phyloP scores from a whole-genome alignment of 257 asterid species.

The Anisodus acutangulus region DNA sequence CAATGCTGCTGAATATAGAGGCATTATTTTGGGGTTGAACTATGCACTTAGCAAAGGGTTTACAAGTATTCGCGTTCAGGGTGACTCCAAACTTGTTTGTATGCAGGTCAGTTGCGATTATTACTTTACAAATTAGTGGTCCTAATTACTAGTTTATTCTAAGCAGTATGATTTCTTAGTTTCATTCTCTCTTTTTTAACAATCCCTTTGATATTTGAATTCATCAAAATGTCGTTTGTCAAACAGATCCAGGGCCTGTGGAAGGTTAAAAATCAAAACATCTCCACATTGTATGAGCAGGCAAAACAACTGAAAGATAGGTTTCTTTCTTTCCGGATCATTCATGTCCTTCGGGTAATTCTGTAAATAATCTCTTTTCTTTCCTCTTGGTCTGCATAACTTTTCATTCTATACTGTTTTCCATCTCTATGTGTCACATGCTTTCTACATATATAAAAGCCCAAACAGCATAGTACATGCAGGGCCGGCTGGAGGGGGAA shows the following conservation, averaged over 20 bases:
- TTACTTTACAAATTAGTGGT: neutral
- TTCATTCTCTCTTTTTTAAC: neutral
- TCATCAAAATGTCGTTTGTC: neutral
- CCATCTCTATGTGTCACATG: neutral
- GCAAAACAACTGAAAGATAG: constrained; percentile 45
- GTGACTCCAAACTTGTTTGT: constrained; percentile 43
- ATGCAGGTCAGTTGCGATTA: constrained; percentile 35
- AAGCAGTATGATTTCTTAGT: neutral
- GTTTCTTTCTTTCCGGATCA: constrained; percentile 42
- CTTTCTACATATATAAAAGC: neutral
- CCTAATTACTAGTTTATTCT: neutral
- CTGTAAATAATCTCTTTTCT: neutral
- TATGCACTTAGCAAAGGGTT: constrained; percentile 38
- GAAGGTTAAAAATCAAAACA: constrained; percentile 42
- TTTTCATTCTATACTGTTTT: neutral
- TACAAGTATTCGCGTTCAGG: constrained; percentile 38
- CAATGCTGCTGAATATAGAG: constrained; percentile 42
- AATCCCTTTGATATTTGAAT: neutral
- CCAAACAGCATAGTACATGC: neutral
- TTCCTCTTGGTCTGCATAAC: neutral
- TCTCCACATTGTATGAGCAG: constrained; percentile 37
- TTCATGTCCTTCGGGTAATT: constrained; percentile 40
- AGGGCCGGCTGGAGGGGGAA: too few species aligned
- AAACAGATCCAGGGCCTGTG: constrained; percentile 39
- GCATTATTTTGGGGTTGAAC: constrained; percentile 37